Evolutionary conservation across 1,139 yeast species (phyloP).

Genomic region (Scheffersomyces illinoinensis): DNA sequence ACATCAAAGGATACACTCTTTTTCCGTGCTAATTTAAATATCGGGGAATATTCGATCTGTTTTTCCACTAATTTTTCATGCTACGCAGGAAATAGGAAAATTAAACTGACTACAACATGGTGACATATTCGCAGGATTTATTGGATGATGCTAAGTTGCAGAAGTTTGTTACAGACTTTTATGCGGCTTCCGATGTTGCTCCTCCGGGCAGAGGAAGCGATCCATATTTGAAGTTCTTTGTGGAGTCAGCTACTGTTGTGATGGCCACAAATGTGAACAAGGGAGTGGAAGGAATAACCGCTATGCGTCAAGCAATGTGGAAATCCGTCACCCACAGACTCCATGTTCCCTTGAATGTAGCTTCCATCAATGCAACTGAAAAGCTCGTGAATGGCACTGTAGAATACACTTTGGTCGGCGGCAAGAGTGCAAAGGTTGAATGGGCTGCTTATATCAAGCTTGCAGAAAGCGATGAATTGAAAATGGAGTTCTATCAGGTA

Average conservation of each 20-base stretch:
- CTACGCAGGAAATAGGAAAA: not conserved
- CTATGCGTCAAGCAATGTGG: constrained; percentile 24
- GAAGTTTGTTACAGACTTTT: constrained; percentile 16
- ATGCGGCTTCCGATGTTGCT: constrained; percentile 19
- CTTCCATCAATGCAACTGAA: constrained; percentile 9
- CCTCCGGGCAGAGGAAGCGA: constrained; percentile 18
- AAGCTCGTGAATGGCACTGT: constrained; percentile 21
- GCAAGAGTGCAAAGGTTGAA: constrained; percentile 14
- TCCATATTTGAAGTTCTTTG: constrained; percentile 18
- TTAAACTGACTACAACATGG: not conserved
- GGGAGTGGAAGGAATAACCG: constrained; percentile 13
- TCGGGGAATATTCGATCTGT: not conserved
- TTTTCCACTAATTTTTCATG: not conserved
- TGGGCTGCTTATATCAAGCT: constrained; percentile 22
- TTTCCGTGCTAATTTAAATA: not conserved
- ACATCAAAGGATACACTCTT: not conserved
- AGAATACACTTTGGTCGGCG: constrained; percentile 20
- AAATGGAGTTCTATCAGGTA: constrained; percentile 22
- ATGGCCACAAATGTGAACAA: constrained; percentile 15
- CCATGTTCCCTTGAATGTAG: constrained; percentile 22
- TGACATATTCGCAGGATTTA: constrained; percentile 7
- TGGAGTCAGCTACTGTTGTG: constrained; percentile 14
- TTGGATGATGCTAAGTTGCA: constrained; percentile 8
- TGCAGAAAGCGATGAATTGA: constrained; percentile 7
- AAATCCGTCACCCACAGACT: constrained; percentile 18